phyloP scores from a whole-genome alignment of 441 rosid genomes.

The Mallotus japonicus region DNA sequence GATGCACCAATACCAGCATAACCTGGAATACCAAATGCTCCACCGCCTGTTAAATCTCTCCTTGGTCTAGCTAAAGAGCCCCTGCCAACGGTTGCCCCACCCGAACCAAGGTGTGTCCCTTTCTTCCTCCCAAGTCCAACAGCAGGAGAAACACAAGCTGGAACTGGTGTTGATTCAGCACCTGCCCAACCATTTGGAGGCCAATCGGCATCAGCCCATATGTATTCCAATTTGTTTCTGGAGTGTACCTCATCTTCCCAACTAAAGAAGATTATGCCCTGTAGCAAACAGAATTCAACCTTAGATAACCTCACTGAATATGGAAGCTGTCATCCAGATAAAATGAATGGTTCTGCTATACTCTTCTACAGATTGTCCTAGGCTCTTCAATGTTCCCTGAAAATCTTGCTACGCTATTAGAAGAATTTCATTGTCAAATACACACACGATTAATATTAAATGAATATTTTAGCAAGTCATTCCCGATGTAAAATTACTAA shows the following conservation, averaged over 20 bases:
- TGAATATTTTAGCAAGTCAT: not conserved
- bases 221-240: conserved; percentile 46
- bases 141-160: conserved; percentile 73
- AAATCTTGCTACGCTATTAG: not conserved
- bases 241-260: conserved; percentile 52
- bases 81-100: conserved; percentile 67
- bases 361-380: conserved; percentile 3
- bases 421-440: not conserved
- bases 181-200: conserved; percentile 92
- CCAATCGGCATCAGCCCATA: conserved; percentile 89
- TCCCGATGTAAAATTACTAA: not conserved
- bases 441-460: not conserved
- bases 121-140: conserved; percentile 73
- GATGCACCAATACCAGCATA: conserved; percentile 70
- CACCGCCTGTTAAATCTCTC: conserved; percentile 49
- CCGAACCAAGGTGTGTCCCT: conserved; percentile 80
- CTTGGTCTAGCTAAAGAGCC: conserved; percentile 52
- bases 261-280: conserved; percentile 83
- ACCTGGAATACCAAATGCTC: conserved; percentile 64
- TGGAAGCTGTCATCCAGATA: not conserved
- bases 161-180: conserved; percentile 74
- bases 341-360: not conserved
- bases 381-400: conserved; percentile 3
- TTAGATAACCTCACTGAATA: conserved; percentile 4
- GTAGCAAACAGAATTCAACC: conserved; percentile 28